Percentiles rank a stretch among this genome's conserved stretches.
phyloP scores from a whole-genome alignment of 164 flowering plant species.

The Warburgia ugandensis region DNA sequence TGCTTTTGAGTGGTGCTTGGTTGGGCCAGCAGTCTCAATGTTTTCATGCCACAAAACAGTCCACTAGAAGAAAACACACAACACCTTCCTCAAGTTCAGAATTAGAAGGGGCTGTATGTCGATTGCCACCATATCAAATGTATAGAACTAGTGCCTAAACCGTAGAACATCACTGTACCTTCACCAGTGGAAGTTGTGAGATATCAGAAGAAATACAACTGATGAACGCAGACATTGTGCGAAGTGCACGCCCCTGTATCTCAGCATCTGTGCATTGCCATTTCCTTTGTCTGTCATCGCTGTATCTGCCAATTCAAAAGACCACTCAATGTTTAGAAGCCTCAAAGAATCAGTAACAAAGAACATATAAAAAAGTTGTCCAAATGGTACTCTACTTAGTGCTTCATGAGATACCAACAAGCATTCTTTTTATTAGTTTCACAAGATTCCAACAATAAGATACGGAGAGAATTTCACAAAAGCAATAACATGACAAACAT shows the following conservation, averaged over 20 bases:
- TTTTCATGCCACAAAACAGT: too few species aligned
- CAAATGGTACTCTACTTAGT: too few species aligned
- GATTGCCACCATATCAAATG: too few species aligned
- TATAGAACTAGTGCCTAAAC: neutral
- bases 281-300: slow-evolving; percentile 28
- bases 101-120: too few species aligned
- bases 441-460: too few species aligned
- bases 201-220: slow-evolving; percentile 34
- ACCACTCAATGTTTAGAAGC: neutral
- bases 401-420: too few species aligned
- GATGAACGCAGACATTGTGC: slow-evolving; percentile 65
- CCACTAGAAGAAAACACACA: too few species aligned
- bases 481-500: too few species aligned
- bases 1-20: neutral
- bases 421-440: too few species aligned
- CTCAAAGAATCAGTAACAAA: neutral
- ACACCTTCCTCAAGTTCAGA: too few species aligned
- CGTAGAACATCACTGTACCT: slow-evolving; percentile 42
- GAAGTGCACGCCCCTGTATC: slow-evolving; percentile 57
- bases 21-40: neutral
- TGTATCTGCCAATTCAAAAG: slow-evolving; percentile 24
- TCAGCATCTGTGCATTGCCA: slow-evolving; percentile 64
- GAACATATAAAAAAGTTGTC: neutral
- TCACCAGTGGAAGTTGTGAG: slow-evolving; percentile 36
- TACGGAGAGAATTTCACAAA: too few species aligned